phyloP scores from a whole-genome alignment of 257 asterid genomes.

The Hygrophila difformis region DNA sequence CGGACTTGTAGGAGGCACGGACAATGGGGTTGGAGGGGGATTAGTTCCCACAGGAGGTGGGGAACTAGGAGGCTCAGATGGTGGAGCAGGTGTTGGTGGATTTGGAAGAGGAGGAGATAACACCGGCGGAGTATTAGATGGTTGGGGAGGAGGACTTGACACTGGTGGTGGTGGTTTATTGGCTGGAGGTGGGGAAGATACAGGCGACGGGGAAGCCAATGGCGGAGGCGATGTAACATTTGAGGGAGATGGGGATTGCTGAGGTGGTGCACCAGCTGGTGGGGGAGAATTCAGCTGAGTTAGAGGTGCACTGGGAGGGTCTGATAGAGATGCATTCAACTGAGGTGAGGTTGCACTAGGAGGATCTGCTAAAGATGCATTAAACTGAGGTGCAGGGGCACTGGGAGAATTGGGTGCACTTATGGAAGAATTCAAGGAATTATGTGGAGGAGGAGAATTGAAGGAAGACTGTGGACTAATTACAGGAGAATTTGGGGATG shows the following conservation, averaged over 20 bases:
- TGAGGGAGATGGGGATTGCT: constrained; percentile 8
- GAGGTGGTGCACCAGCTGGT: background rate
- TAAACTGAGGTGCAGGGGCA: constrained; percentile 5
- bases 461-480: constrained; percentile 19
- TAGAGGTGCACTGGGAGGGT: constrained; percentile 11
- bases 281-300: background rate
- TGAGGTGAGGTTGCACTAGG: constrained; percentile 4
- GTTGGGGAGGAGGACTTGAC: constrained; percentile 23
- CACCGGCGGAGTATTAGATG: constrained; percentile 18
- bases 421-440: background rate
- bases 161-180: constrained; percentile 22
- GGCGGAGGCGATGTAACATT: constrained; percentile 5
- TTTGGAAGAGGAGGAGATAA: constrained; percentile 29
- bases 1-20: constrained; percentile 16
- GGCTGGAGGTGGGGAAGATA: constrained; percentile 14
- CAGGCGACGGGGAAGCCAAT: constrained; percentile 9
- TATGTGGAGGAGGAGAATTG: constrained; percentile 12
- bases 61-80: constrained; percentile 19
- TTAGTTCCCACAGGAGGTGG: constrained; percentile 26
- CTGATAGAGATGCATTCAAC: constrained; percentile 10
- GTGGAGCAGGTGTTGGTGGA: constrained; percentile 26
- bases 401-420: constrained; percentile 1
- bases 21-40: constrained; percentile 34
- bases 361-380: constrained; percentile 3
- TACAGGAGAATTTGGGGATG: constrained; percentile 33